Percentiles rank a stretch among this genome's conserved stretches.
These are phyloP conservation scores for Kazachstania sp. DNA, from an alignment of 1,139 yeast species.

Conservation along the genomic window DNA sequence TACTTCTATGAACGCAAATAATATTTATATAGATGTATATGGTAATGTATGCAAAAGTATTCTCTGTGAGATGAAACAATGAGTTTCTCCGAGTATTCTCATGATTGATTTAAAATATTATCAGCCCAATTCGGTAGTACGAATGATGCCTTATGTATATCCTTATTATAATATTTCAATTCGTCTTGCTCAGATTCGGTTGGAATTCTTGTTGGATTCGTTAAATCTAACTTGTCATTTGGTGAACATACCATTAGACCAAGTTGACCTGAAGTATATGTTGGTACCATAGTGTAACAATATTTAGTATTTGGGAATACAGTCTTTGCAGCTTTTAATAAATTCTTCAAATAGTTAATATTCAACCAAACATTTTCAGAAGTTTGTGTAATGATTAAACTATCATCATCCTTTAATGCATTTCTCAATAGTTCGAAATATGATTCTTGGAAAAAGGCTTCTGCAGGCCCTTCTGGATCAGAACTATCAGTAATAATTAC, in stretches of 20 bases:
- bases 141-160: slow-evolving; percentile 71
- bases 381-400: slow-evolving; percentile 85
- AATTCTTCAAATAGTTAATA: slow-evolving; percentile 51
- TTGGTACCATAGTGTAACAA: slow-evolving; percentile 84
- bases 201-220: slow-evolving; percentile 47
- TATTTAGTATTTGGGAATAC: slow-evolving; percentile 77
- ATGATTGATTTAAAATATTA: slow-evolving; percentile 10
- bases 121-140: slow-evolving; percentile 84
- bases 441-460: slow-evolving; percentile 74
- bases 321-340: slow-evolving; percentile 49
- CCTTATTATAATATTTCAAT: slow-evolving; percentile 65
- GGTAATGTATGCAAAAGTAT: too few relatives aligned
- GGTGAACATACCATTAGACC: slow-evolving; percentile 81
- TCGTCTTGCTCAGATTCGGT: slow-evolving; percentile 41
- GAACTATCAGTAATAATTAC: slow-evolving; percentile 92
- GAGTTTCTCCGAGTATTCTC: background rate
- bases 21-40: too few relatives aligned
- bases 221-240: slow-evolving; percentile 43
- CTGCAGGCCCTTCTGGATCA: slow-evolving; percentile 99
- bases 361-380: slow-evolving; percentile 91
- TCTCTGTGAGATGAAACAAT: too few relatives aligned
- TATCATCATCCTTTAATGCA: slow-evolving; percentile 55
- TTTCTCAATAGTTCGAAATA: slow-evolving; percentile 66
- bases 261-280: slow-evolving; percentile 90
- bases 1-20: too few relatives aligned